Evolutionary conservation across 306 rosid genomes (phyloP).

Genomic region (Crataegus laevigata): DNA sequence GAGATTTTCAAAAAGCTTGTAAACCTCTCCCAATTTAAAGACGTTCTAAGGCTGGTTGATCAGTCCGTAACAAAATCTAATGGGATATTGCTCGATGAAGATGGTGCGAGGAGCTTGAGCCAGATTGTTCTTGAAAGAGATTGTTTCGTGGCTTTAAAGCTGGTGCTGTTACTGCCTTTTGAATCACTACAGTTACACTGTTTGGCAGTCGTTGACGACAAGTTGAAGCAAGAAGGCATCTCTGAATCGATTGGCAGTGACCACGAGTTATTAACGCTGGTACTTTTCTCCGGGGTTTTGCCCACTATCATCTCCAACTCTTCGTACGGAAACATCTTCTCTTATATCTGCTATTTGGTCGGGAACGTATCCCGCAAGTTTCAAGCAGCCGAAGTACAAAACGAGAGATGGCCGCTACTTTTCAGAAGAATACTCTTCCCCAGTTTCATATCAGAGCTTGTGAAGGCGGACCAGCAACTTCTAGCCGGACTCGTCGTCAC

Average conservation of each 20-base stretch:
- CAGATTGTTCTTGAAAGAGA: constrained; percentile 43
- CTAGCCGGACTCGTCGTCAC: constrained; percentile 76
- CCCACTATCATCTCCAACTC: constrained; percentile 36
- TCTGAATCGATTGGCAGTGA: constrained; percentile 36
- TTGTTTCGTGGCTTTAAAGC: constrained; percentile 62
- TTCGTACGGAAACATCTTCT: constrained; percentile 54
- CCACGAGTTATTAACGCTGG: constrained; percentile 55
- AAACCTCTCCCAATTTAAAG: constrained; percentile 42
- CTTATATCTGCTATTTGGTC: constrained; percentile 63
- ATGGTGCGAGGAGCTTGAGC: constrained; percentile 46
- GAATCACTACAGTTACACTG: constrained; percentile 48
- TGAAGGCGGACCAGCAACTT: constrained; percentile 79
- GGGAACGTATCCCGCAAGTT: constrained; percentile 58
- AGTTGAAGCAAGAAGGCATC: constrained; percentile 51
- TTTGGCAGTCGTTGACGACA: constrained; percentile 61
- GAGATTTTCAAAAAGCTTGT: constrained; percentile 61
- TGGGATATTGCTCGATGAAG: constrained; percentile 65
- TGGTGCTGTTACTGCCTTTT: constrained; percentile 60
- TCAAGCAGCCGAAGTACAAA: constrained; percentile 41
- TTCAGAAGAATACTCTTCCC: constrained; percentile 63
- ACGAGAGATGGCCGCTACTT: constrained; percentile 27
- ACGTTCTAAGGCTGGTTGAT: constrained; percentile 62
- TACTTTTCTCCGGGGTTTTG: constrained; percentile 61
- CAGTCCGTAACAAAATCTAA: constrained; percentile 46
- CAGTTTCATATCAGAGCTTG: constrained; percentile 62